Evolutionary conservation across 371 early-diverging fungal genomes (phyloP).

Genomic region (Rhizopus sp.): DNA sequence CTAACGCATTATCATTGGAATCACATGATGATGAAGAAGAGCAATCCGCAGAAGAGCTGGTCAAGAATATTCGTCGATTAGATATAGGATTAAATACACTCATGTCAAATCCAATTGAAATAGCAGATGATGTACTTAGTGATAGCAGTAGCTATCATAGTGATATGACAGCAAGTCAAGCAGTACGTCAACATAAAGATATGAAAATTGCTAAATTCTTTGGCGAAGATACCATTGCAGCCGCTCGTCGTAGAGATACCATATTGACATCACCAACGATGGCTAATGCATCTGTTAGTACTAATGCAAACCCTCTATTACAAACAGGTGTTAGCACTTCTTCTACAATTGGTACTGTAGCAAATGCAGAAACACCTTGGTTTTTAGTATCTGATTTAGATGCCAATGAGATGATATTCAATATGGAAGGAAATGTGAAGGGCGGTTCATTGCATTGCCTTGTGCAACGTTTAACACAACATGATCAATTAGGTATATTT

Average conservation of each 20-base stretch:
- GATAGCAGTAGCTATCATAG: constrained; percentile 7
- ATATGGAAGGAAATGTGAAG: constrained; percentile 85
- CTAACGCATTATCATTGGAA: too few species aligned
- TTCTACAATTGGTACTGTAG: too few species aligned
- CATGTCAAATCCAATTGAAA: constrained; percentile 8
- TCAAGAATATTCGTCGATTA: constrained; percentile 5
- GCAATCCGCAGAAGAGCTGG: constrained; percentile 4
- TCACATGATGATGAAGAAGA: constrained; percentile 14
- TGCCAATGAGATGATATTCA: constrained; percentile 74
- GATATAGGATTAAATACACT: constrained; percentile 15
- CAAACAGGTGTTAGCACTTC: too few species aligned
- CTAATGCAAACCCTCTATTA: background rate
- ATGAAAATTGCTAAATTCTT: constrained; percentile 65
- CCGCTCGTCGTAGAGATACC: constrained; percentile 37
- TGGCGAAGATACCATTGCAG: constrained; percentile 62
- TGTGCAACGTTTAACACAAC: constrained; percentile 86
- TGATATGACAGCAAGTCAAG: constrained; percentile 7
- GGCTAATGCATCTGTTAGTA: too few species aligned
- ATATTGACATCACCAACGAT: constrained; percentile 14
- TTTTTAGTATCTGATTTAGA: constrained; percentile 76
- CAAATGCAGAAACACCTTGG: constrained; percentile 6
- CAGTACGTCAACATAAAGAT: constrained; percentile 9
- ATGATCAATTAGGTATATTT: constrained; percentile 69
- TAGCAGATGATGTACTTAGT: background rate
- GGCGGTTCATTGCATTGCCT: constrained; percentile 86